These are phyloP conservation scores for Mycosphaerella sp. DNA, from an alignment of 2,329 filamentous ascomycete genomes.

Conservation along the genomic window DNA sequence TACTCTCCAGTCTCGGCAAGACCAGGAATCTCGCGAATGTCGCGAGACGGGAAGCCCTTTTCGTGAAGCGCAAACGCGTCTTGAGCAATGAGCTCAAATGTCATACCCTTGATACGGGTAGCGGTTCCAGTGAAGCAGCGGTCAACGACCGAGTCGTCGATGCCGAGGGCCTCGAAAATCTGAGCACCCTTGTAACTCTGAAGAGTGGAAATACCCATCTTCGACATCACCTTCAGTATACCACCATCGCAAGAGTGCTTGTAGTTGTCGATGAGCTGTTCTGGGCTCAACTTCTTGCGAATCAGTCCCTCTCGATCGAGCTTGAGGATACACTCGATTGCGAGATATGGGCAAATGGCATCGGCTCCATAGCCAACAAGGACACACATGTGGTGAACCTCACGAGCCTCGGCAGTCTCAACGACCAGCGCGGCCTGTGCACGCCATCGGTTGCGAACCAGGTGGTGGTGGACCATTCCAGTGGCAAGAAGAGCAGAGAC, in stretches of 20 bases:
- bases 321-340: slow-evolving; percentile 95
- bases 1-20: slow-evolving; percentile 93
- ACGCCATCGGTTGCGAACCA: slow-evolving; percentile 93
- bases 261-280: slow-evolving; percentile 87
- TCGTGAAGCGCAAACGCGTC: slow-evolving; percentile 94
- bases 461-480: slow-evolving; percentile 89
- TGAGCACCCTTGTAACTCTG: slow-evolving; percentile 97
- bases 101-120: slow-evolving; percentile 88
- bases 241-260: slow-evolving; percentile 94
- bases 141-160: slow-evolving; percentile 87
- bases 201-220: slow-evolving; percentile 97
- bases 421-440: slow-evolving; percentile 79
- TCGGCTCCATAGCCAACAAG: slow-evolving; percentile 91
- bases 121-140: slow-evolving; percentile 92
- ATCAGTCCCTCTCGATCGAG: slow-evolving; percentile 90
- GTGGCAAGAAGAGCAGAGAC: slow-evolving; percentile 83
- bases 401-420: slow-evolving; percentile 90
- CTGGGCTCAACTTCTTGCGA: slow-evolving; percentile 76
- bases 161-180: slow-evolving; percentile 92
- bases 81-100: slow-evolving; percentile 86
- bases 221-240: slow-evolving; percentile 98
- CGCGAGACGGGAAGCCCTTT: slow-evolving; percentile 76
- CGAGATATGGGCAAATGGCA: slow-evolving; percentile 88
- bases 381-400: slow-evolving; percentile 99
- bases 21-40: slow-evolving; percentile 69